Evolutionary conservation across 192 early-diverging fungal genomes (phyloP), one percentile per base, ranked within the genome.

Genomic region (Coemansia sp.): DNA sequence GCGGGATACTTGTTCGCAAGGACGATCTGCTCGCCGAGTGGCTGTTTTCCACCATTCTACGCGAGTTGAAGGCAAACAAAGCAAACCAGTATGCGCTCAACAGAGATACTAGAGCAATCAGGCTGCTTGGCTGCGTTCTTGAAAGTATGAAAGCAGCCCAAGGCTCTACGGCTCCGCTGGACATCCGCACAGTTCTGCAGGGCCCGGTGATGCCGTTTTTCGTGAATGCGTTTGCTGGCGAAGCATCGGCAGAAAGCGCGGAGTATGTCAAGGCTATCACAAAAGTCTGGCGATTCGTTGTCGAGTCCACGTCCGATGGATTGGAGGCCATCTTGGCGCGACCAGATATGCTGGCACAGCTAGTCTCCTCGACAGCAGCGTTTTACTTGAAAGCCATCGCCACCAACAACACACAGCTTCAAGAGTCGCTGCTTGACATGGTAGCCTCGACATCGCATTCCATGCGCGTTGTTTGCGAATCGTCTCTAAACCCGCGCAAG

Each of bases 11-110:
- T 22, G 72, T 80, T 15, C 72, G 77, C 42, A 67, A 69, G 38
- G 70, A 74, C 40, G 77, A 80, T 68, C 59, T 74, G 35, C 55
- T 80, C 40, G 58, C 60, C 9, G 77, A 80, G 11, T 80, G 77
- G 77, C 58, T 80, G 19, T 71, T 80, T 43, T 74, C 69, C 9
- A 68, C 69, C 8, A 80, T 80, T 46, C 66, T 74, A 11, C 68
- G 66, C 48, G 77, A 80, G 66, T 69, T 80, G 5, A 80, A 80
- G 58, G 32, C 55, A 33, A 54, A 50, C 32, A 36, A 29, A 8
- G 43, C 55, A 43, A 61, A 29, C 33, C 50, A 69, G 25, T 69
- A 66, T 55, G 41, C 34, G 13, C 20, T 77, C 13, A 54, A 35
- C 38, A 61, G 63, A 42, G 77, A 80, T 22, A 45, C 67, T 1